Conservation (phyloP, 2,329 filamentous ascomycete species). For the Diaporthe australafricana region DNA sequence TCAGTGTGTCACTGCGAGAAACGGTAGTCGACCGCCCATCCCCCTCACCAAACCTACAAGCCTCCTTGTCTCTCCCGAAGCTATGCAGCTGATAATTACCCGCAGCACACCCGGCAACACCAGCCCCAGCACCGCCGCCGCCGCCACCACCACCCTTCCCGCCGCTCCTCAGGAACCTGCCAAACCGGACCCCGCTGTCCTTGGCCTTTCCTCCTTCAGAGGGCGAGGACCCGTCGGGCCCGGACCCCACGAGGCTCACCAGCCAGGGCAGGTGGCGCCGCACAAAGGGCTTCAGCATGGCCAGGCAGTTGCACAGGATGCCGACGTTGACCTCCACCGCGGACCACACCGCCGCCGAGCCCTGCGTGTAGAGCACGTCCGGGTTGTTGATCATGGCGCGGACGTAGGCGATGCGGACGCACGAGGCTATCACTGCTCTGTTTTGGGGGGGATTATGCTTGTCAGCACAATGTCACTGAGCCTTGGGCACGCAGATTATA, state of each 20-base stretch:
- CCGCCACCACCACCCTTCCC: neutral
- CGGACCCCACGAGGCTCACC: constrained; percentile 30
- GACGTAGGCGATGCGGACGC: constrained; percentile 44
- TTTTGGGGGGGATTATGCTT: too few relatives aligned
- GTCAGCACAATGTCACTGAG: neutral
- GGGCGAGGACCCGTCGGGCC: neutral
- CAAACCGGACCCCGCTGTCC: neutral
- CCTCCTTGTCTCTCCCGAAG: constrained; percentile 29
- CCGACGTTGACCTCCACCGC: constrained; percentile 50
- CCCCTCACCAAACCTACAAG: constrained; percentile 2
- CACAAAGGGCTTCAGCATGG: constrained; percentile 43
- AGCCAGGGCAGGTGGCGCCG: constrained; percentile 39
- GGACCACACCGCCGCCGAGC: constrained; percentile 44
- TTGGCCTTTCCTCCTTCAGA: neutral
- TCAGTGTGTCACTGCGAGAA: constrained; percentile 4
- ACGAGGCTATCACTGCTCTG: constrained; percentile 43
- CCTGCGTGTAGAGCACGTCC: constrained; percentile 47
- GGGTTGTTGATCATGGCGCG: constrained; percentile 44
- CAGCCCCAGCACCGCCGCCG: neutral
- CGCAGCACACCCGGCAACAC: neutral
- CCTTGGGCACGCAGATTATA: too few relatives aligned
- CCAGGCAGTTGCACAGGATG: constrained; percentile 44
- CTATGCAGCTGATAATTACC: constrained; percentile 36
- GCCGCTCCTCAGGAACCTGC: constrained; percentile 12
- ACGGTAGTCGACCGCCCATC: constrained; percentile 4